phyloP scores from a whole-genome alignment of 2,329 filamentous ascomycete genomes.

The Pseudogymnoascus sp. region DNA sequence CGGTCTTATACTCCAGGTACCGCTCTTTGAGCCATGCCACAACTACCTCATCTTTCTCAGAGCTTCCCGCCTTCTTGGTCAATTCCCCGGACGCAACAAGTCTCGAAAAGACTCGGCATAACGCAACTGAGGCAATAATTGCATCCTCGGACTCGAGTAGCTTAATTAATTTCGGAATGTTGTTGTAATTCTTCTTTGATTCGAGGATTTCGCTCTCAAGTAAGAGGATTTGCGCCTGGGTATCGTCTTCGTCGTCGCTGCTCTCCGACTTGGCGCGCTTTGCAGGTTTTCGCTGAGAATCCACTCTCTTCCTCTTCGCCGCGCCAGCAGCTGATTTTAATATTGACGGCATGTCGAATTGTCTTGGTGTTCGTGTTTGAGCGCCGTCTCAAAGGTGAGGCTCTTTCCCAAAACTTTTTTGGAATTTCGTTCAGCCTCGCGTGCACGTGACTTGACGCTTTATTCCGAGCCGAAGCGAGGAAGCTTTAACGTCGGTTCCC shows the following conservation, averaged over 20 bases:
- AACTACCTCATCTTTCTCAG: constrained; percentile 69
- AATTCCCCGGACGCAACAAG: constrained; percentile 70
- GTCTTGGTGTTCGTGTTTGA: constrained; percentile 17
- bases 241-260: constrained; percentile 44
- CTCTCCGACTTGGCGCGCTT: constrained; percentile 38
- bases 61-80: constrained; percentile 55
- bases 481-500: constrained; percentile 22
- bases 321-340: constrained; percentile 17
- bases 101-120: constrained; percentile 81
- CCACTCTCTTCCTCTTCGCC: constrained; percentile 44
- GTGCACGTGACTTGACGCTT: constrained; percentile 13
- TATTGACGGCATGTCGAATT: constrained; percentile 24
- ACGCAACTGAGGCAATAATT: constrained; percentile 66
- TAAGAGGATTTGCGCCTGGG: constrained; percentile 60
- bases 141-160: constrained; percentile 52
- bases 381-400: neutral
- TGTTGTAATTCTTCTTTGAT: constrained; percentile 87
- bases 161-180: constrained; percentile 68
- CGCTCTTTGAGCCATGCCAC: constrained; percentile 72
- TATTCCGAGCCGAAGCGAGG: constrained; percentile 9
- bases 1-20: constrained; percentile 62
- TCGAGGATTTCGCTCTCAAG: constrained; percentile 78
- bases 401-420: constrained; percentile 16
- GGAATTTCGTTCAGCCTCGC: constrained; percentile 14
- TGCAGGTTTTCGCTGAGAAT: constrained; percentile 41